Base-by-base conservation (phyloP, 2,329 filamentous ascomycete genomes). In the Beauveria varroae region DNA sequence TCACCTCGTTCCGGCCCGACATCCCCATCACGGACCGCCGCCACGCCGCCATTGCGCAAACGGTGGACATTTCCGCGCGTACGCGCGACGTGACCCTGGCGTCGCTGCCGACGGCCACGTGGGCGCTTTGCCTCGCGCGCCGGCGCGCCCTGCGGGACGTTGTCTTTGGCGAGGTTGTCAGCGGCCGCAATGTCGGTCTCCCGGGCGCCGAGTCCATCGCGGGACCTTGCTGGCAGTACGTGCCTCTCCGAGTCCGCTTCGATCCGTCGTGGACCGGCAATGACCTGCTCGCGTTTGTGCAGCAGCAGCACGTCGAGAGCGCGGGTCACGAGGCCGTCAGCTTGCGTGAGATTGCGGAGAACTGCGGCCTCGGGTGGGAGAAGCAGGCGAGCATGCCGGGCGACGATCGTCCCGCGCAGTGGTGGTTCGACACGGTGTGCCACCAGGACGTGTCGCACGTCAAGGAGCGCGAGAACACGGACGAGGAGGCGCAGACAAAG, bases 151-250 rank as follows among this genome's bases (percentile, higher is more conserved):
- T 75, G 18, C 75, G 75, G 2, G 86, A 89, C 67, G 81, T 89
- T 43, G 78, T 85, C 9, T 89, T 89, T 64, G 86, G 86, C 30
- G 83, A 86, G 65, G 86, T 88, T 1, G 85, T 86, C 47, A 86
- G 80, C 62, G 86, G 87, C 0, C 81, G 86, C 52, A 86, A 85
- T 68, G 79, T 83, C 20, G 81, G 81, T 61, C 75, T 86, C 1
- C 37, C 60, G 3, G 61, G 56, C 57, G 77, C 77, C 46, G 82
- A 86, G 63, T 75, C 75, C 58, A 82, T 87, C 52, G 78, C 84
- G 51, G 87, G 87, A 0, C 86, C 86, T 0, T 87, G 85, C 63
- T 86, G 86, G 78, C 86, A 89, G 66, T 86, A 88, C 67, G 78
- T 87, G 1, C 86, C 87, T 0, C 79, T 88, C 41, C 79, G 86